phyloP scores from a whole-genome alignment of 208 protist species.

The Crithidia bombi region DNA sequence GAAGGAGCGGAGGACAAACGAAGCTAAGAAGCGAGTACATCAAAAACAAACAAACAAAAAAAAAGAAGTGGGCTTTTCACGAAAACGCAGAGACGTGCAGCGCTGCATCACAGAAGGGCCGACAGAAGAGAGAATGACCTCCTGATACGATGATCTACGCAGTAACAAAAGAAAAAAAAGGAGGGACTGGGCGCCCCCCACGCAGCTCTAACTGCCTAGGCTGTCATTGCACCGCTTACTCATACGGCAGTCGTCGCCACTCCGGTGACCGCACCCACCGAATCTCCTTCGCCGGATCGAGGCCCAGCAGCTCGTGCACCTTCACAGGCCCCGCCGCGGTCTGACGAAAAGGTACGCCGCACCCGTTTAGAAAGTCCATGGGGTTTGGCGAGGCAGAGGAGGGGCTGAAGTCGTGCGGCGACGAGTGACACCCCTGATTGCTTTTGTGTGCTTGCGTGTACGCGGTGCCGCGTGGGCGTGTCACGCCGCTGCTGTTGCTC shows the following conservation, averaged over 20 bases:
- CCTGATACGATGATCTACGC: too few species aligned
- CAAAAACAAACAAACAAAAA: conserved; percentile 3
- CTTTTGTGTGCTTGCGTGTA: not conserved
- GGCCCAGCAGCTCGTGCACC: conserved; percentile 28
- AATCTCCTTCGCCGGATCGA: conserved; percentile 15
- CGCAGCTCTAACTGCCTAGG: too few species aligned
- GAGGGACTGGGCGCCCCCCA: too few species aligned
- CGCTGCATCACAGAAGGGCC: not conserved
- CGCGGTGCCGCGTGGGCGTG: not conserved
- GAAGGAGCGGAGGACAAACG: not conserved
- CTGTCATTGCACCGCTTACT: too few species aligned
- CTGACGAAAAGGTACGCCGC: not conserved
- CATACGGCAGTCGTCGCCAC: conserved; percentile 18
- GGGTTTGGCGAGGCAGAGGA: not conserved
- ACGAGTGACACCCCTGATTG: not conserved
- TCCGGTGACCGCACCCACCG: conserved; percentile 18
- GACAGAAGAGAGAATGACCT: not conserved
- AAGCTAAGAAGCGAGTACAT: not conserved
- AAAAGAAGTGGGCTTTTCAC: conserved; percentile 9
- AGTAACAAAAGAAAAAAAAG: not conserved
- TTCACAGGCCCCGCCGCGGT: not conserved
- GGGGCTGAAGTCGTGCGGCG: not conserved
- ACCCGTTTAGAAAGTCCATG: not conserved
- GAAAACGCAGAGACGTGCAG: too few species aligned
- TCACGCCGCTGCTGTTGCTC: too few species aligned